These are phyloP conservation scores for Populus hybrid DNA, from an alignment of 441 rosid genomes.

Conservation along the genomic window DNA sequence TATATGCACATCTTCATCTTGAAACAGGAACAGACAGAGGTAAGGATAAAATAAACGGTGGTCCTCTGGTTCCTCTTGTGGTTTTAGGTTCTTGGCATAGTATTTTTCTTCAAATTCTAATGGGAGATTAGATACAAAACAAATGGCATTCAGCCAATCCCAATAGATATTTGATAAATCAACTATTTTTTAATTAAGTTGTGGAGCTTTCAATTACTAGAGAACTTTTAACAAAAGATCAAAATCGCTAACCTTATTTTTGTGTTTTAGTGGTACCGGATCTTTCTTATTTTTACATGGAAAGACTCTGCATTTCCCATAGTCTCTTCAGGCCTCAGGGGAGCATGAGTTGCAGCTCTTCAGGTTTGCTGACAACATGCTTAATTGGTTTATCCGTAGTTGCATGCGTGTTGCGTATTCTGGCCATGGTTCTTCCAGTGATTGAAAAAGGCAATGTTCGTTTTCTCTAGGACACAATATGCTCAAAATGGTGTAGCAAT, in stretches of 20 bases:
- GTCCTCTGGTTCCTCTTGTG: not conserved
- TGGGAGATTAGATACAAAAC: not conserved
- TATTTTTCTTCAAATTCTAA: not conserved
- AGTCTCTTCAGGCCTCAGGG: not conserved
- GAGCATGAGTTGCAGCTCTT: not conserved
- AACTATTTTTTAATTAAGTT: not conserved
- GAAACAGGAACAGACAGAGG: not conserved
- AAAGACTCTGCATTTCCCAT: not conserved
- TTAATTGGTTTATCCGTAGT: no score
- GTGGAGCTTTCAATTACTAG: not conserved
- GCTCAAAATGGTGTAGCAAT: not conserved
- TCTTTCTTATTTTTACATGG: not conserved
- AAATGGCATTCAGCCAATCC: not conserved
- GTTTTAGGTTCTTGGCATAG: not conserved
- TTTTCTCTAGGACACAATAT: not conserved
- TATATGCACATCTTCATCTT: not conserved
- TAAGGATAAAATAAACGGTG: not conserved
- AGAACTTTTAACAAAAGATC: not conserved
- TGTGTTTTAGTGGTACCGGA: not conserved
- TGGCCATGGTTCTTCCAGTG: not conserved
- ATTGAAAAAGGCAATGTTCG: not conserved
- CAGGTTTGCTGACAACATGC: not conserved
- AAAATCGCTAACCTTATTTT: not conserved
- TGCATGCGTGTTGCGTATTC: not conserved
- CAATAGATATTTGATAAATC: not conserved